Conservation (phyloP, 257 asterid species). For the Catharanthus roseus region DNA sequence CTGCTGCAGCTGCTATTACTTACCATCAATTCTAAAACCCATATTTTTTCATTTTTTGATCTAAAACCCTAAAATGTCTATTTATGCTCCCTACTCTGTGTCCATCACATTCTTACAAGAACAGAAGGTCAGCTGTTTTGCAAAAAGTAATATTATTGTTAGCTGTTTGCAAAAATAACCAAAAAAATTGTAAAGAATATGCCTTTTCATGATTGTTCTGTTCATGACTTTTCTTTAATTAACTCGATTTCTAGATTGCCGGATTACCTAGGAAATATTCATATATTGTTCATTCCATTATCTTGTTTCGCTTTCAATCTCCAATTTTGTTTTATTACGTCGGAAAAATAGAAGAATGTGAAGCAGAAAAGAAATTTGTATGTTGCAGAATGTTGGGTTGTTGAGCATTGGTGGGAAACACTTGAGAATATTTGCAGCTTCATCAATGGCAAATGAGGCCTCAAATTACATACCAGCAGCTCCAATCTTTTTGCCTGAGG, state of each 20-base stretch:
- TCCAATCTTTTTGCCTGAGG: constrained; percentile 78
- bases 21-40: neutral
- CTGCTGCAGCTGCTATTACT: too few species aligned
- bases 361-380: constrained; percentile 1
- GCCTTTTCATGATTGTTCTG: neutral
- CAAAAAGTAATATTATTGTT: too few species aligned
- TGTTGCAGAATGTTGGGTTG: constrained; percentile 34
- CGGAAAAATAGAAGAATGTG: too few species aligned
- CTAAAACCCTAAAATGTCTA: constrained; percentile 33
- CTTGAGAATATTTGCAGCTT: constrained; percentile 41
- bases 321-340: neutral
- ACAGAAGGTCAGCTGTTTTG: constrained; percentile 42
- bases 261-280: neutral
- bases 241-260: neutral
- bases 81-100: constrained; percentile 33
- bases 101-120: constrained; percentile 30
- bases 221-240: neutral
- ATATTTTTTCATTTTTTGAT: too few species aligned
- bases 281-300: neutral
- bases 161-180: too few species aligned
- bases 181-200: too few species aligned
- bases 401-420: constrained; percentile 24
- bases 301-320: neutral
- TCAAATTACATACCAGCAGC: constrained; percentile 79
- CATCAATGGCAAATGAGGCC: constrained; percentile 37